Evolutionary conservation across 106 monocot genomes (phyloP).

Genomic region (Acorus gramineus): DNA sequence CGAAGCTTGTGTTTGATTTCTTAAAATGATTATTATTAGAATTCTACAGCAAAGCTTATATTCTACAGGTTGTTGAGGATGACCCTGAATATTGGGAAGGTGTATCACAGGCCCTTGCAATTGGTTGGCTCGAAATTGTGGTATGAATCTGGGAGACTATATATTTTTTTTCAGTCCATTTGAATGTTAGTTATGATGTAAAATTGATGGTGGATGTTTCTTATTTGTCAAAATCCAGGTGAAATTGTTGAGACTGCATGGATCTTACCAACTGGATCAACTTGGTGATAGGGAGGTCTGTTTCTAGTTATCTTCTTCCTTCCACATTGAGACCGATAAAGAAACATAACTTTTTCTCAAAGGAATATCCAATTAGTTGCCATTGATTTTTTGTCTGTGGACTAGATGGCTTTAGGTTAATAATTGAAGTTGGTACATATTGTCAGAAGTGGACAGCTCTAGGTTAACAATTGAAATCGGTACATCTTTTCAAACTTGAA

Average conservation of each 20-base stretch:
- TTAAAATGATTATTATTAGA: background rate
- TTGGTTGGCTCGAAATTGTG: constrained; percentile 96
- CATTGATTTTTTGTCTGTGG: too few relatives aligned
- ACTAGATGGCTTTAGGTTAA: too few relatives aligned
- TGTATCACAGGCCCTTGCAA: constrained; percentile 63
- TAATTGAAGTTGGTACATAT: too few relatives aligned
- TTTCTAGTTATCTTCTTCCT: background rate
- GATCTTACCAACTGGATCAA: constrained; percentile 88
- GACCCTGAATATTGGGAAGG: constrained; percentile 91
- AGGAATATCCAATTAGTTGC: too few relatives aligned
- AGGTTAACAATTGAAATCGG: too few relatives aligned
- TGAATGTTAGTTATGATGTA: too few relatives aligned
- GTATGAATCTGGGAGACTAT: constrained; percentile 22
- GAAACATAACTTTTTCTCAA: too few relatives aligned
- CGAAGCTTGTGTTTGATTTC: too few relatives aligned
- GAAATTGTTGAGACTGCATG: constrained; percentile 85
- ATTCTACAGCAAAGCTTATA: background rate
- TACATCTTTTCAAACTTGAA: too few relatives aligned
- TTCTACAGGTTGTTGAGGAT: constrained; percentile 69
- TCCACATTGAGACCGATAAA: background rate
- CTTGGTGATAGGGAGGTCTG: constrained; percentile 84
- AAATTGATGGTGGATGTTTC: too few relatives aligned
- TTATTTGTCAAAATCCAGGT: constrained; percentile 32
- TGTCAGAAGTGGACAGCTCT: too few relatives aligned
- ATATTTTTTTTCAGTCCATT: too few relatives aligned